Conservation (phyloP, 108 stramenopile genomes). For the Aurantiochytrium sp. region DNA sequence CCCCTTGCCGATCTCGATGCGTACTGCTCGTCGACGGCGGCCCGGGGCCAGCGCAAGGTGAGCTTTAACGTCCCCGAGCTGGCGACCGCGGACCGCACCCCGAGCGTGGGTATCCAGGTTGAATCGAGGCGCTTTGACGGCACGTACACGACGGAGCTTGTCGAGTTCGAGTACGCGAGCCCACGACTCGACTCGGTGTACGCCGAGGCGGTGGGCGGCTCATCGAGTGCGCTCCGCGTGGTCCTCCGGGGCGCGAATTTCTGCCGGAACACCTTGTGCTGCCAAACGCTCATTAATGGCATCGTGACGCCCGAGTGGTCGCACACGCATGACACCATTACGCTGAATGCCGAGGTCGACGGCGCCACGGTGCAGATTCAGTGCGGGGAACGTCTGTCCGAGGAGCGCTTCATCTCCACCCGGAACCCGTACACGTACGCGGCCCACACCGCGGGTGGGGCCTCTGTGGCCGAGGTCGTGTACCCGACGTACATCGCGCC, state of each 20-base stretch:
- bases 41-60: background rate
- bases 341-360: background rate
- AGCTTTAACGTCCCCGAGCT: background rate
- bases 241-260: background rate
- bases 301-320: background rate
- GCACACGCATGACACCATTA: background rate
- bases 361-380: background rate
- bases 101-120: background rate
- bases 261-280: background rate
- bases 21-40: background rate
- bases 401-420: background rate
- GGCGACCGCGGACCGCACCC: background rate
- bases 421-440: background rate
- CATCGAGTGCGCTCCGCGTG: background rate
- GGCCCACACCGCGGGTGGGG: background rate
- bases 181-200: background rate
- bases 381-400: background rate
- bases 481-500: background rate
- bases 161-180: background rate
- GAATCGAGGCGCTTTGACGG: background rate
- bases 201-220: background rate
- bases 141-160: background rate
- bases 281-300: background rate
- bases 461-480: background rate
- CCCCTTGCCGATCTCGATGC: background rate